Conservation (phyloP, 139 green algal species). For the Tetraselmis chui region DNA sequence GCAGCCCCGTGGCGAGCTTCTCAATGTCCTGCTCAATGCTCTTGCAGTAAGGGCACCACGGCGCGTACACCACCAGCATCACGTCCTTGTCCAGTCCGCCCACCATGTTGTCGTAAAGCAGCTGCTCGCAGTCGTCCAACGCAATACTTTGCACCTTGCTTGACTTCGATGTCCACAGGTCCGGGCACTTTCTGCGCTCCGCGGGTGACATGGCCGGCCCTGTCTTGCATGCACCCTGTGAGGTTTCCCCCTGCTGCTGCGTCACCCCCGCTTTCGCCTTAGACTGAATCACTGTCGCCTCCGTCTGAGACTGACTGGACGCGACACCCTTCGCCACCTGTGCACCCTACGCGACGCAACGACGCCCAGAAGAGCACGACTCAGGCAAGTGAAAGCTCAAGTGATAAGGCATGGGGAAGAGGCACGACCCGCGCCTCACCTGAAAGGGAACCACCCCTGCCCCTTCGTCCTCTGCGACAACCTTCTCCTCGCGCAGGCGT, state of each 20-base stretch:
- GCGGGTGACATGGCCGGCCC: neutral
- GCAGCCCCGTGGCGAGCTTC: neutral
- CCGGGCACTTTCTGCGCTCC: neutral
- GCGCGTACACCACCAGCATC: neutral
- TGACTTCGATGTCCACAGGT: neutral
- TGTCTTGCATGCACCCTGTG: neutral
- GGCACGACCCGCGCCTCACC: too few species aligned
- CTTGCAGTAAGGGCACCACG: neutral
- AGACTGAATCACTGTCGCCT: neutral
- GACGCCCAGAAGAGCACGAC: too few species aligned
- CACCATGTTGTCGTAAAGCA: neutral
- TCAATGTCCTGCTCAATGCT: neutral
- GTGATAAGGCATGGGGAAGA: too few species aligned
- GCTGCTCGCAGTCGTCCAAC: neutral
- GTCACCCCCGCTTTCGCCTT: neutral
- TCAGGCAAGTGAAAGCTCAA: too few species aligned
- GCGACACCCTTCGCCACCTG: neutral
- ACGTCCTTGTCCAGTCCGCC: neutral
- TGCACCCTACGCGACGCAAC: neutral
- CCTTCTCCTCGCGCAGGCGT: too few species aligned
- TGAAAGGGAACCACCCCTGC: too few species aligned
- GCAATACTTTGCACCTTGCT: neutral
- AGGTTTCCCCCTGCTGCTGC: neutral
- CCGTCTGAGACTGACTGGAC: neutral
- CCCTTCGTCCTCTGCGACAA: too few species aligned